Evolutionary conservation across 441 rosid genomes (phyloP).

Genomic region (Mallotus repandus): DNA sequence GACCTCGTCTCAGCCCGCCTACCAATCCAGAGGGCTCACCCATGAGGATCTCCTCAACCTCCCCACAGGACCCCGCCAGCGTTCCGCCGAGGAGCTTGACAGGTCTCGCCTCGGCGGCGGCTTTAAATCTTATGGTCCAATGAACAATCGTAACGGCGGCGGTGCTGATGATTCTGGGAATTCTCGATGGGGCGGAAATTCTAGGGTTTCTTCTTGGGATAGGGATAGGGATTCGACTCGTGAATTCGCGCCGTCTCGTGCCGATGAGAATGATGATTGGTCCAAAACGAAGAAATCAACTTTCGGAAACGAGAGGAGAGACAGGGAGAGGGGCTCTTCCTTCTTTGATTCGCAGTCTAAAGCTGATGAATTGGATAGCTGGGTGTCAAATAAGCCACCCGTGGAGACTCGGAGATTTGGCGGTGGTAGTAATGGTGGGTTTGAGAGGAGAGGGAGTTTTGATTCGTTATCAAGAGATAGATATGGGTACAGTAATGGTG

Average conservation of each 20-base stretch:
- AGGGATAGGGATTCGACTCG: conserved; percentile 49
- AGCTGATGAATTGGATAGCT: conserved; percentile 82
- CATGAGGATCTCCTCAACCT: conserved; percentile 55
- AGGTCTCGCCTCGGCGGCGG: conserved; percentile 72
- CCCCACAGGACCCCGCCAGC: conserved; percentile 86
- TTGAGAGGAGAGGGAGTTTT: conserved; percentile 37
- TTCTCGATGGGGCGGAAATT: conserved; percentile 50
- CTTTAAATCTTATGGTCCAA: conserved; percentile 64
- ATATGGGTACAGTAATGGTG: conserved; percentile 32
- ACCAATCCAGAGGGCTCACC: conserved; percentile 37
- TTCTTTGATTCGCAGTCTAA: conserved; percentile 80
- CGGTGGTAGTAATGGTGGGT: conserved; percentile 13
- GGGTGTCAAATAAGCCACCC: conserved; percentile 57
- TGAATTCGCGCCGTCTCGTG: conserved; percentile 62
- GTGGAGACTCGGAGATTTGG: conserved; percentile 28
- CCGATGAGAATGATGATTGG: conserved; percentile 93
- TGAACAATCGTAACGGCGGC: conserved; percentile 35
- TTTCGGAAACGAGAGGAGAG: conserved; percentile 42
- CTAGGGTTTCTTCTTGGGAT: conserved; percentile 40
- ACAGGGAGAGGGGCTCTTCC: conserved; percentile 34
- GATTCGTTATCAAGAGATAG: conserved; percentile 64
- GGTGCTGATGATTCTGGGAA: conserved; percentile 46
- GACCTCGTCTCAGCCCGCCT: conserved; percentile 26
- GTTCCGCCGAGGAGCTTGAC: conserved; percentile 81
- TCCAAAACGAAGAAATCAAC: conserved; percentile 52